These are phyloP conservation scores for Neobulgaria alba DNA, from an alignment of 2,329 filamentous ascomycete genomes.

Conservation along the genomic window DNA sequence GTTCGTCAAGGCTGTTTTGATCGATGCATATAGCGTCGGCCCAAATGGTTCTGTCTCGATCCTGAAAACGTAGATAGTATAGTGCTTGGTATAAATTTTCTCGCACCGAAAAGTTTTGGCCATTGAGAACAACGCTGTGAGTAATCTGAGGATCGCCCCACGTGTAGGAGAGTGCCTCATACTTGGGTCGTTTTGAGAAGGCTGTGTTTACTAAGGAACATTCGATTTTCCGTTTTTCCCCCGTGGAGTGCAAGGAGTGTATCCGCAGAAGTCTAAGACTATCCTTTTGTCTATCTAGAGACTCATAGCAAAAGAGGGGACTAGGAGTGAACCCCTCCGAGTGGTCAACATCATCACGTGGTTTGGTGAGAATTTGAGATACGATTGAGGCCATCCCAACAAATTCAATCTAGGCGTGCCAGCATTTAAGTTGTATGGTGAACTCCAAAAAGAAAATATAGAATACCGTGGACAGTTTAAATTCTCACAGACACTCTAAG, in stretches of 20 bases:
- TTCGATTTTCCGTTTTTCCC: neutral
- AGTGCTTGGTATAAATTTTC: constrained; percentile 5
- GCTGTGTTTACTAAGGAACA: neutral
- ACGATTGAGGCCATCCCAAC: no score
- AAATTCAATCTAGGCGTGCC: no score
- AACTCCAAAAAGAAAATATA: no score
- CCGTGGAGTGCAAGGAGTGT: neutral
- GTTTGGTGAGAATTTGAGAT: no score
- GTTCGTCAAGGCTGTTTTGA: constrained; percentile 13
- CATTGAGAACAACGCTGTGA: constrained; percentile 1
- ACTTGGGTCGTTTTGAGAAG: constrained; percentile 2
- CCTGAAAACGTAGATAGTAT: neutral
- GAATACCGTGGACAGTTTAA: no score
- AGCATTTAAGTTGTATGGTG: no score
- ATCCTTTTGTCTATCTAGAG: neutral
- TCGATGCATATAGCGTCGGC: constrained; percentile 17
- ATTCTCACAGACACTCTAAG: no score
- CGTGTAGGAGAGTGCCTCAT: constrained; percentile 10
- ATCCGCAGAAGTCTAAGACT: constrained; percentile 1
- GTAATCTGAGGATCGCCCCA: constrained; percentile 3
- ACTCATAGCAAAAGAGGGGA: no score
- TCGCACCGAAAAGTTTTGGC: neutral
- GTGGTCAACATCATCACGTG: no score
- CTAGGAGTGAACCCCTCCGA: no score
- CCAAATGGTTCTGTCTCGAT: constrained; percentile 7